Evolutionary conservation across 768 basidiomycete species (phyloP).

Genomic region (Phaeotremella skinneri): DNA sequence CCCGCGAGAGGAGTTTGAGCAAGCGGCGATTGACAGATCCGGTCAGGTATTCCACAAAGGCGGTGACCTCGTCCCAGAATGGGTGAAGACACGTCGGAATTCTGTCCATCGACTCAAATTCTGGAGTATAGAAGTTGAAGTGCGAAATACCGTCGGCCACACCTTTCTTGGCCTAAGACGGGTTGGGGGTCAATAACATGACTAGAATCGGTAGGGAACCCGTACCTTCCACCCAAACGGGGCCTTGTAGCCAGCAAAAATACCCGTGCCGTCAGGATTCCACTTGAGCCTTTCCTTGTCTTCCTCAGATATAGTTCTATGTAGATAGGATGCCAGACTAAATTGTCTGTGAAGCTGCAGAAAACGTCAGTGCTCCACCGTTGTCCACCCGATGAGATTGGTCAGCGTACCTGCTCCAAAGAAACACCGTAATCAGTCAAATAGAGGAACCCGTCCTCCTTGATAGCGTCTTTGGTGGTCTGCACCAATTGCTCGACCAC

Average conservation of each 20-base stretch:
- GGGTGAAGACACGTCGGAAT: slow-evolving; percentile 27
- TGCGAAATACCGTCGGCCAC: slow-evolving; percentile 24
- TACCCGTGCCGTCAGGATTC: slow-evolving; percentile 26
- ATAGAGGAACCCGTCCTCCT: slow-evolving; percentile 23
- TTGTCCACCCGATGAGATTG: not conserved
- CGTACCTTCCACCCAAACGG: slow-evolving; percentile 35
- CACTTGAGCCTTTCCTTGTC: slow-evolving; percentile 34
- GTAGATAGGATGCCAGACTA: slow-evolving; percentile 29
- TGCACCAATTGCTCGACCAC: slow-evolving; percentile 15
- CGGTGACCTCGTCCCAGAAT: slow-evolving; percentile 33
- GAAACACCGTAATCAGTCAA: slow-evolving; percentile 22
- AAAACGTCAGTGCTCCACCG: not conserved
- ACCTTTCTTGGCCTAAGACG: not conserved
- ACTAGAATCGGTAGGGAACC: not conserved
- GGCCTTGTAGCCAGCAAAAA: slow-evolving; percentile 39
- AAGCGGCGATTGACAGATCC: slow-evolving; percentile 37
- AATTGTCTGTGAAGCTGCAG: slow-evolving; percentile 35
- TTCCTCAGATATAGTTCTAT: slow-evolving; percentile 30
- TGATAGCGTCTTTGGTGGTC: slow-evolving; percentile 15
- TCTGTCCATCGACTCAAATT: slow-evolving; percentile 15
- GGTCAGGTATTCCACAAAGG: slow-evolving; percentile 19
- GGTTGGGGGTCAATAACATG: not conserved
- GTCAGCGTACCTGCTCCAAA: slow-evolving; percentile 12
- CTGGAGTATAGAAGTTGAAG: slow-evolving; percentile 32
- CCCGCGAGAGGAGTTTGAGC: slow-evolving; percentile 21